Conservation (phyloP, 2,329 filamentous ascomycete species). For the Botrytis aclada region DNA sequence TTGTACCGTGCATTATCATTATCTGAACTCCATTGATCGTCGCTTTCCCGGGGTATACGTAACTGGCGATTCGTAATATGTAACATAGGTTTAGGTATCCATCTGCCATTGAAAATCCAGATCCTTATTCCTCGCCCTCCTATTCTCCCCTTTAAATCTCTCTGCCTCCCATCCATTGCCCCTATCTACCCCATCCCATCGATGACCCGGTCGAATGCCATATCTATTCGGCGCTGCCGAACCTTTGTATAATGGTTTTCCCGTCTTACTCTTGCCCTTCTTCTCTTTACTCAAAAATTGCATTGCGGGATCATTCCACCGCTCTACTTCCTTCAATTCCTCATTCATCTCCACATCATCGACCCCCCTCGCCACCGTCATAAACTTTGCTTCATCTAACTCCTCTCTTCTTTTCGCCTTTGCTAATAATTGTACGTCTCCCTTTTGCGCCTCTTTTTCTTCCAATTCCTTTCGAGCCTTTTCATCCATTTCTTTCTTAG, state of each 20-base stretch:
- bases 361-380: slow-evolving; percentile 74
- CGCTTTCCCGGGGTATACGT: background rate
- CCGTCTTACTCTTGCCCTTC: slow-evolving; percentile 28
- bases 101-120: slow-evolving; percentile 94
- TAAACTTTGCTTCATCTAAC: slow-evolving; percentile 76
- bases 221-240: slow-evolving; percentile 87
- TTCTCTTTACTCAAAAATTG: slow-evolving; percentile 61
- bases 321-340: slow-evolving; percentile 69
- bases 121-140: slow-evolving; percentile 69
- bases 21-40: background rate
- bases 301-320: slow-evolving; percentile 95
- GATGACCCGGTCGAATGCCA: slow-evolving; percentile 84
- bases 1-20: background rate
- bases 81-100: slow-evolving; percentile 76
- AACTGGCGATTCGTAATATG: background rate
- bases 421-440: slow-evolving; percentile 77
- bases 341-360: slow-evolving; percentile 86
- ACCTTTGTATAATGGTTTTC: slow-evolving; percentile 63
- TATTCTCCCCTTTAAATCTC: slow-evolving; percentile 85
- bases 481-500: slow-evolving; percentile 73
- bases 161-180: slow-evolving; percentile 91
- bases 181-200: slow-evolving; percentile 96
- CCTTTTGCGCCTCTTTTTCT: slow-evolving; percentile 69
- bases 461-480: slow-evolving; percentile 61
- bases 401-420: slow-evolving; percentile 62